phyloP scores from a whole-genome alignment of 768 basidiomycete species.

The Tricholoma saponaceum region DNA sequence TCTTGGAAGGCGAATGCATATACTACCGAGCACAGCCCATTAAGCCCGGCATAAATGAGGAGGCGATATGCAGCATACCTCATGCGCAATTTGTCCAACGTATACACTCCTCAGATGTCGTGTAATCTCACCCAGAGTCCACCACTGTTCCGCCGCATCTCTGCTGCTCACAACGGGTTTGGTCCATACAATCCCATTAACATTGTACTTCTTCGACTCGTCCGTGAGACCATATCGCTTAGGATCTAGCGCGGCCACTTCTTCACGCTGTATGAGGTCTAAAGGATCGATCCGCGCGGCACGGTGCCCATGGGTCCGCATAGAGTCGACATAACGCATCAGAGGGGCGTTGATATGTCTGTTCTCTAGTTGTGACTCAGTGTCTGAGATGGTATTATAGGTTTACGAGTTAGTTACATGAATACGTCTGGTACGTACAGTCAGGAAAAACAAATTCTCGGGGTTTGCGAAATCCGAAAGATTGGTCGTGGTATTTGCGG shows the following conservation, averaged over 20 bases:
- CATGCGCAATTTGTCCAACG: constrained; percentile 83
- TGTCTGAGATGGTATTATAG: constrained; percentile 41
- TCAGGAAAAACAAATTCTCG: constrained; percentile 64
- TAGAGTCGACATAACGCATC: constrained; percentile 83
- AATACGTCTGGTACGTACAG: constrained; percentile 43
- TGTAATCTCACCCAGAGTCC: constrained; percentile 70
- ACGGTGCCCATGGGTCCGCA: constrained; percentile 82
- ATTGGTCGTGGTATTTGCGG: constrained; percentile 68
- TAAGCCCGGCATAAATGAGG: neutral
- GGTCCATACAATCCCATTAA: constrained; percentile 83
- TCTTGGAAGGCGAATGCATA: constrained; percentile 85
- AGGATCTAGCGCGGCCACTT: constrained; percentile 72
- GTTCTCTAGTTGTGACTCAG: constrained; percentile 59
- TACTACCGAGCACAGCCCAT: constrained; percentile 33
- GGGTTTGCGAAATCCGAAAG: constrained; percentile 71
- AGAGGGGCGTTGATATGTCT: constrained; percentile 71
- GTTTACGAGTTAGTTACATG: neutral
- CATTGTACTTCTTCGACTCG: constrained; percentile 50
- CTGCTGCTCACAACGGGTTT: constrained; percentile 32
- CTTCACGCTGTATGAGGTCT: constrained; percentile 82
- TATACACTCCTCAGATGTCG: constrained; percentile 70
- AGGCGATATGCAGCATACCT: constrained; percentile 33
- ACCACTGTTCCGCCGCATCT: constrained; percentile 37
- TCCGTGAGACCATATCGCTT: constrained; percentile 70
- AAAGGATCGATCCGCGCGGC: constrained; percentile 86